These are phyloP conservation scores for Conringia planisiliqua DNA, from an alignment of 345 rosid genomes.

Conservation along the genomic window DNA sequence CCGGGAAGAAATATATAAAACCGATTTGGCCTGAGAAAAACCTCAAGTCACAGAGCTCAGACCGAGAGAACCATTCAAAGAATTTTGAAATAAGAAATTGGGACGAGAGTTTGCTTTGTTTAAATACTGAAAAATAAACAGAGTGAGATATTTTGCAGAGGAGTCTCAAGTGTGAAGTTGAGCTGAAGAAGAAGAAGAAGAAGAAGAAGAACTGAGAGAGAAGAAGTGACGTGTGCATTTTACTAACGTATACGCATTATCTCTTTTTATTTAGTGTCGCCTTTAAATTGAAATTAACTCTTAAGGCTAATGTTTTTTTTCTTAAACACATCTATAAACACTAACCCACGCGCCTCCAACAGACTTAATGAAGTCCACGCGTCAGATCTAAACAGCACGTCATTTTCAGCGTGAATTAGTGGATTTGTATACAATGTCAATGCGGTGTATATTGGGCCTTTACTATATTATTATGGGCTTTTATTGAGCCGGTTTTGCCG, in stretches of 20 bases:
- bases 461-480: too few relatives aligned
- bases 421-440: background rate
- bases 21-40: background rate
- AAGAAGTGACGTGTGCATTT: constrained; percentile 25
- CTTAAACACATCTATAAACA: background rate
- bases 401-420: background rate
- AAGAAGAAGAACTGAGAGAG: too few relatives aligned
- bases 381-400: background rate
- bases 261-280: constrained; percentile 5
- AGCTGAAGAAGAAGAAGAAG: background rate
- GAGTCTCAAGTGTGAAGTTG: background rate
- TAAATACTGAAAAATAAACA: background rate
- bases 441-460: background rate
- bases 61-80: background rate
- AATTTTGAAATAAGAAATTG: too few relatives aligned
- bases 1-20: background rate
- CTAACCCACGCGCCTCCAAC: constrained; percentile 4
- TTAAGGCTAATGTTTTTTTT: background rate
- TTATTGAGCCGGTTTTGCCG: too few relatives aligned
- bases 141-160: background rate
- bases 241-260: constrained; percentile 30
- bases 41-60: background rate
- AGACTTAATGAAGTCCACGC: background rate
- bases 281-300: background rate
- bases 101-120: too few relatives aligned